Base-by-base conservation (phyloP, 345 rosid species). In the Noccaea caerulescens region DNA sequence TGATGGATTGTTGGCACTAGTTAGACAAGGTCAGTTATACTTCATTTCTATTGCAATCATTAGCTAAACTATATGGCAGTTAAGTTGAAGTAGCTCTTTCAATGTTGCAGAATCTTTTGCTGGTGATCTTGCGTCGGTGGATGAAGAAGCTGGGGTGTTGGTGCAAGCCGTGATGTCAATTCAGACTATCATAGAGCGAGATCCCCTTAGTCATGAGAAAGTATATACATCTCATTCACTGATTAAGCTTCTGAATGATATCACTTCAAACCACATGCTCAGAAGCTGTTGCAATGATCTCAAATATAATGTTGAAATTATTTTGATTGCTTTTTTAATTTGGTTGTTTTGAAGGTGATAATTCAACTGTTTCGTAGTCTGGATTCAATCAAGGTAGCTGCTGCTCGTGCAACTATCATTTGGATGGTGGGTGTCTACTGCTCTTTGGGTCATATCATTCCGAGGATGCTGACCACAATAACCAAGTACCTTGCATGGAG, bases 381-480 rank as follows among this genome's bases (percentile, higher is more conserved):
- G 80, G 99, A 94, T 79, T 82, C 96, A 62, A 79, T 94, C 78
- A 91, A 82, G 82, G 87, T 91, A 60, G 79, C 98, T 60, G 85
- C 89, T 66, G 96, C 95, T 57, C 98, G 99, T 64, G 93, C 90
- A 70, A 87, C 85, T 68, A 79, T 94, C 79, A 84, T 89, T 79
- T 94, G 99, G 99, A 88, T 94, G 95, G 76, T 88, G 63, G 99
- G 96, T 53, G 96, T 86, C 66, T 94, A 91, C 72, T 76, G 83
- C 77, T 79, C 85, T 47, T 10, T 88, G 79, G 98, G 98, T 63
- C 84, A 81, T 63, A 83, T 72, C 66, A 88, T 94, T 63, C 93
- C 96, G 1, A 86, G 78, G 83, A 91, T 85, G 89, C 53, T 91
- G 71, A 75, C 81, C 72, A 84, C 90, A 39, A 83, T 94, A 62